Evolutionary conservation across 768 basidiomycete species (phyloP).

Genomic region (Boletus subparvulus): DNA sequence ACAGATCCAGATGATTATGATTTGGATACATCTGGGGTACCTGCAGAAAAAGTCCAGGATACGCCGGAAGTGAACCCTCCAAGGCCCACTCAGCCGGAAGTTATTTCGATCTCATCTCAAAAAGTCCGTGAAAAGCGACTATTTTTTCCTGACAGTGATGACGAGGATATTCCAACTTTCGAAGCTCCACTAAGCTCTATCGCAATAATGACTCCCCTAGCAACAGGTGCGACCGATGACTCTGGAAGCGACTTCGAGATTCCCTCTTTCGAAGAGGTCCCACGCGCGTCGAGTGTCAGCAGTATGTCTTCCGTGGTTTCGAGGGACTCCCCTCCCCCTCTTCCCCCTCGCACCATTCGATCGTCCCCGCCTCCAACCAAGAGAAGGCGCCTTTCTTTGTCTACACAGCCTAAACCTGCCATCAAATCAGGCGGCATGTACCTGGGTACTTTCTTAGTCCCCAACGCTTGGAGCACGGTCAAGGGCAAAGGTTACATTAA

Average conservation of each 20-base stretch:
- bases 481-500: conserved; percentile 72
- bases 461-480: conserved; percentile 78
- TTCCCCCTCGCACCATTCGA: conserved; percentile 7
- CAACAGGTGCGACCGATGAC: conserved; percentile 35
- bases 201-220: conserved; percentile 23
- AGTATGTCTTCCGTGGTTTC: conserved; percentile 36
- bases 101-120: conserved; percentile 5
- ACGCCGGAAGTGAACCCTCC: conserved; percentile 3
- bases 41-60: not conserved
- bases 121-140: conserved; percentile 32
- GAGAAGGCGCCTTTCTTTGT: conserved; percentile 48
- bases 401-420: conserved; percentile 12
- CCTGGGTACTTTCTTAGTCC: conserved; percentile 65
- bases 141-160: conserved; percentile 46
- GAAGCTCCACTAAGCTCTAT: conserved; percentile 1
- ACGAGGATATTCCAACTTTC: conserved; percentile 35
- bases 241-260: conserved; percentile 36
- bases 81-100: not conserved
- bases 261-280: conserved; percentile 32
- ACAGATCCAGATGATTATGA: conserved; percentile 57
- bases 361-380: conserved; percentile 44
- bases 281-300: conserved; percentile 42
- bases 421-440: conserved; percentile 39
- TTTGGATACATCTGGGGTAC: conserved; percentile 34
- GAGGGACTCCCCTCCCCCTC: conserved; percentile 29